These are phyloP conservation scores for Fusarium sp. DNA, from an alignment of 2,329 filamentous ascomycete genomes.

Conservation along the genomic window DNA sequence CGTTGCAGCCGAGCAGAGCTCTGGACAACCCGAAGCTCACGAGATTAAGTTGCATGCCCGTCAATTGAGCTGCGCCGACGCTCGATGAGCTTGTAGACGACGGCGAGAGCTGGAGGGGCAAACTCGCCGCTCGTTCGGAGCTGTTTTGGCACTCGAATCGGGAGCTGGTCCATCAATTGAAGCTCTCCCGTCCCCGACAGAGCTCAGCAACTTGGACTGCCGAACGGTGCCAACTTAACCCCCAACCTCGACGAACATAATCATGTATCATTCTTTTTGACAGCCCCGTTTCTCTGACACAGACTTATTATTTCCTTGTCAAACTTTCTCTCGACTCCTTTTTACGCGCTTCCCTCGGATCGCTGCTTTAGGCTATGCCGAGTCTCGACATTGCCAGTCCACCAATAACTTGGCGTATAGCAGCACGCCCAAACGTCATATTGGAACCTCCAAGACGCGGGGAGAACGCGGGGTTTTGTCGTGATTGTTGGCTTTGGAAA, in stretches of 20 bases:
- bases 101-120: too few relatives aligned
- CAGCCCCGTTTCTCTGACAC: constrained; percentile 40
- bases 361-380: constrained; percentile 41
- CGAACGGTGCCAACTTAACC: background rate
- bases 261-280: constrained; percentile 41
- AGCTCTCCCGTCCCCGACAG: too few relatives aligned
- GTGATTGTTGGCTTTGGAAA: constrained; percentile 29
- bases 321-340: background rate
- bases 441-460: constrained; percentile 34
- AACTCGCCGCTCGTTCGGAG: too few relatives aligned
- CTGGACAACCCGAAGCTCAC: too few relatives aligned
- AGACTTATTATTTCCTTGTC: constrained; percentile 35
- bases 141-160: too few relatives aligned
- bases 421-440: constrained; percentile 42
- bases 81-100: background rate
- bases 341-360: constrained; percentile 41
- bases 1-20: too few relatives aligned
- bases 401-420: constrained; percentile 39
- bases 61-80: background rate
- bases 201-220: too few relatives aligned
- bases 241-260: constrained; percentile 38
- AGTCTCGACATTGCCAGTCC: constrained; percentile 31
- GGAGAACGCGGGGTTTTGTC: constrained; percentile 35
- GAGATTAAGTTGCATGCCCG: too few relatives aligned
- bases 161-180: too few relatives aligned